Evolutionary conservation across 2,329 filamentous ascomycete genomes (phyloP).

Genomic region (Amesomyces nigricolor): DNA sequence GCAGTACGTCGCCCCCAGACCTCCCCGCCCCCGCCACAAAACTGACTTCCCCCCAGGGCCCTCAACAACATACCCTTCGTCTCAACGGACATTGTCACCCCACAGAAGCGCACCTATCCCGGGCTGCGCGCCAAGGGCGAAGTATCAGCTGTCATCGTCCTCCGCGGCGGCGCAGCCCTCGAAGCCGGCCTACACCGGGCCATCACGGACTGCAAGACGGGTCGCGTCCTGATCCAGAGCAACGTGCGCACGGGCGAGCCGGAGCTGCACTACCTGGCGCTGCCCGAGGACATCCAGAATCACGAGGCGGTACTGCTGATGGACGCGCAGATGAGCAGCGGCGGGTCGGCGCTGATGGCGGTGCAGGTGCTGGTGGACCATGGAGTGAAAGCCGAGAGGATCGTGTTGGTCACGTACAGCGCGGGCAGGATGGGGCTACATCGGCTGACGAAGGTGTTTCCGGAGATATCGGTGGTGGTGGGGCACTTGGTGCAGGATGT

Average conservation of each 20-base stretch:
- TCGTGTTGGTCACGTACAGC: conserved; percentile 89
- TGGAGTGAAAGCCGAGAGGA: conserved; percentile 74
- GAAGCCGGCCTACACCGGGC: conserved; percentile 84
- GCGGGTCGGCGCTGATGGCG: conserved; percentile 82
- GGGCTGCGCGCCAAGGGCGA: conserved; percentile 68
- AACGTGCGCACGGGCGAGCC: conserved; percentile 81
- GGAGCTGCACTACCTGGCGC: conserved; percentile 81
- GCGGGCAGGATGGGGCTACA: conserved; percentile 81
- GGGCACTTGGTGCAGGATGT: conserved; percentile 75
- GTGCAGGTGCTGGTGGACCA: conserved; percentile 94
- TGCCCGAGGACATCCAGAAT: conserved; percentile 65
- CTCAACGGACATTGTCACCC: conserved; percentile 60
- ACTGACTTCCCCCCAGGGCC: conserved; percentile 44
- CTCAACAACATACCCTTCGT: conserved; percentile 71
- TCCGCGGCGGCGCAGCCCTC: conserved; percentile 82
- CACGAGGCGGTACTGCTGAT: conserved; percentile 81
- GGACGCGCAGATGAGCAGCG: conserved; percentile 91
- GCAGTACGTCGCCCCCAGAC: conserved; percentile 42
- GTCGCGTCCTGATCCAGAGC: conserved; percentile 85
- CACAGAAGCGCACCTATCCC: conserved; percentile 61
- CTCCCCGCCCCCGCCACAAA: background rate
- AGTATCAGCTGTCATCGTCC: conserved; percentile 78
- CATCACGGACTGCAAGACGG: conserved; percentile 86
- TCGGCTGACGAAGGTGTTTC: conserved; percentile 81
- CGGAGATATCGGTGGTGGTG: conserved; percentile 79